Conservation (phyloP, 2,329 filamentous ascomycete genomes). For the Colletotrichum scovillei region DNA sequence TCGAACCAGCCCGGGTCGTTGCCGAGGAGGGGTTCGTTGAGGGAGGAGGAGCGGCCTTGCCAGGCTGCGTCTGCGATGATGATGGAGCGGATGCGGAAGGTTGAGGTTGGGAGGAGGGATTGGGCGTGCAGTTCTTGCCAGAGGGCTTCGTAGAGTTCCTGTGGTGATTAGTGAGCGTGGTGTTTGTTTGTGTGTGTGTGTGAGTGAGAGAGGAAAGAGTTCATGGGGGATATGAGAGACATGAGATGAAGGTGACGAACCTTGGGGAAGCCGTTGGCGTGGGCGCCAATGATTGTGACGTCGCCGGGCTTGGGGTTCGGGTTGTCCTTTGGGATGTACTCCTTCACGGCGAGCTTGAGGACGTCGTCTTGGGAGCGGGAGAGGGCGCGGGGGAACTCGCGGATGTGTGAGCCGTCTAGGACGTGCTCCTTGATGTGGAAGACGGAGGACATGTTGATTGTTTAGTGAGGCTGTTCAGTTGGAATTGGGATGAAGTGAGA, state of each 20-base stretch:
- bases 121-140: conserved; percentile 83
- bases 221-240: no score
- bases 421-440: conserved; percentile 81
- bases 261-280: conserved; percentile 95
- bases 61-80: conserved; percentile 93
- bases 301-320: conserved; percentile 76
- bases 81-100: conserved; percentile 80
- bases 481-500: no score
- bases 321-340: conserved; percentile 85
- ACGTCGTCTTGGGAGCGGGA: conserved; percentile 79
- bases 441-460: conserved; percentile 46
- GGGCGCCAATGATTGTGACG: conserved; percentile 85
- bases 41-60: conserved; percentile 81
- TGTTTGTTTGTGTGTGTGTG: no score
- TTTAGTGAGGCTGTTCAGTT: background rate
- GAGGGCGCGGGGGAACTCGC: conserved; percentile 83
- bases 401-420: conserved; percentile 80
- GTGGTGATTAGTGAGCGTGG: background rate
- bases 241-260: conserved; percentile 51
- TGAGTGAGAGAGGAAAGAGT: no score
- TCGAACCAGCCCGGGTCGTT: conserved; percentile 89
- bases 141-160: conserved; percentile 93
- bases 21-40: conserved; percentile 82
- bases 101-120: conserved; percentile 55
- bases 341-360: conserved; percentile 82